These are phyloP conservation scores for Cryptosporidium baileyi DNA, from an alignment of 169 alveolate species.

Conservation along the genomic window DNA sequence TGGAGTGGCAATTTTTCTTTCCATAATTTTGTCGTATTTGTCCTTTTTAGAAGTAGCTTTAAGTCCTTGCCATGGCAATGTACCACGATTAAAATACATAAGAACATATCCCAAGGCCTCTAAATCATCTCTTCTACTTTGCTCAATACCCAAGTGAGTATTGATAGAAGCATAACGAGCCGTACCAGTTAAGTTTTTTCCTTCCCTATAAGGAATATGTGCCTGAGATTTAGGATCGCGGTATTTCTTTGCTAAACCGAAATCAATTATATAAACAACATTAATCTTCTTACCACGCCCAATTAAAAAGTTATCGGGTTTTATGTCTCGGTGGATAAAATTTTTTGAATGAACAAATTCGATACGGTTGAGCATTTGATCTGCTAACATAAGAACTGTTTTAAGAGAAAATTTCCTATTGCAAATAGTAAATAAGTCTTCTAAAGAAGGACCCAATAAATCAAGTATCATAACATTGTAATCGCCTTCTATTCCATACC, in stretches of 20 bases:
- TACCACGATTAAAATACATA: conserved; percentile 96
- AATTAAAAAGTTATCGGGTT: conserved; percentile 96
- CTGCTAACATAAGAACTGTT: conserved; percentile 93
- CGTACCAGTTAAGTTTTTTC: conserved; percentile 96
- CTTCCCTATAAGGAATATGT: conserved; percentile 97
- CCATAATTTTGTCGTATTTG: conserved; percentile 98
- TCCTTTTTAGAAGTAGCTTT: conserved; percentile 94
- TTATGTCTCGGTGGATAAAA: conserved; percentile 96
- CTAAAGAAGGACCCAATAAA: conserved; percentile 96
- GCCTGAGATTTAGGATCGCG: conserved; percentile 94
- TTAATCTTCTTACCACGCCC: conserved; percentile 90
- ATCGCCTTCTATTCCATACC: conserved; percentile 99
- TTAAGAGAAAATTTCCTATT: conserved; percentile 93
- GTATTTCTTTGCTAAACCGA: conserved; percentile 95
- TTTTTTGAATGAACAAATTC: conserved; percentile 94
- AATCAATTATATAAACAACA: conserved; percentile 91
- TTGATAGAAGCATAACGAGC: conserved; percentile 96
- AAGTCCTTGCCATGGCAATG: conserved; percentile 99
- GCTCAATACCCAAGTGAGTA: conserved; percentile 98
- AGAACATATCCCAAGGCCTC: conserved; percentile 97
- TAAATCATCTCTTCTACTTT: conserved; percentile 97
- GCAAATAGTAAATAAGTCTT: conserved; percentile 94
- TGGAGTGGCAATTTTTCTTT: conserved; percentile 96
- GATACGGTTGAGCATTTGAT: conserved; percentile 93
- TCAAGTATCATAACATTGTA: conserved; percentile 96